phyloP scores from a whole-genome alignment of 805 yeast species.

The Jamesozyma hellenica region DNA sequence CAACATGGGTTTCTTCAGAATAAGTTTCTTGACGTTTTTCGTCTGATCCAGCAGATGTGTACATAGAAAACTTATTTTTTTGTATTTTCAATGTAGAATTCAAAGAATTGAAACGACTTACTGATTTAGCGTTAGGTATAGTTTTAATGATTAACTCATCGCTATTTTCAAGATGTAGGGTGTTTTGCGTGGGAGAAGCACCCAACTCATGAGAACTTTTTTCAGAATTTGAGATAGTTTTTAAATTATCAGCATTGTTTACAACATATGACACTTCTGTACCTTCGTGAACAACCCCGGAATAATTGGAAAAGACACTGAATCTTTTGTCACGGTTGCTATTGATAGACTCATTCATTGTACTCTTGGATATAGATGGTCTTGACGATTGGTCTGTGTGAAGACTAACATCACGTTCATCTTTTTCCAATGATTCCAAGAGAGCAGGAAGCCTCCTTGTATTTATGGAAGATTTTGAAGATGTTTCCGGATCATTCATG shows the following conservation, averaged over 20 bases:
- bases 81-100: slow-evolving; percentile 1
- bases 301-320: slow-evolving; percentile 25
- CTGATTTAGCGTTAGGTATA: slow-evolving; percentile 17
- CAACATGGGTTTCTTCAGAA: too few species aligned
- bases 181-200: too few species aligned
- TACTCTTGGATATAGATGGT: too few species aligned
- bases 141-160: slow-evolving; percentile 13
- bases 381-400: too few species aligned
- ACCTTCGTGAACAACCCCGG: slow-evolving; percentile 28
- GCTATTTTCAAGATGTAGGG: neutral
- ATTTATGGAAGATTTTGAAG: slow-evolving; percentile 14
- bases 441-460: slow-evolving; percentile 21
- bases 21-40: too few species aligned
- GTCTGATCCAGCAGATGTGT: too few species aligned
- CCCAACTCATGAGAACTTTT: too few species aligned
- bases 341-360: neutral
- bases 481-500: slow-evolving; percentile 4
- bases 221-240: too few species aligned
- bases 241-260: slow-evolving; percentile 4
- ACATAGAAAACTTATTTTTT: neutral
- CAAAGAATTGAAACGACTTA: slow-evolving; percentile 11
- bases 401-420: neutral
- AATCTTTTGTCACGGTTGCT: slow-evolving; percentile 3
- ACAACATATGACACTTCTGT: slow-evolving; percentile 25
- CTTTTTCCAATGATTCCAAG: slow-evolving; percentile 18